phyloP scores from a whole-genome alignment of 2,329 filamentous ascomycete species.

The Colletotrichum sp. region DNA sequence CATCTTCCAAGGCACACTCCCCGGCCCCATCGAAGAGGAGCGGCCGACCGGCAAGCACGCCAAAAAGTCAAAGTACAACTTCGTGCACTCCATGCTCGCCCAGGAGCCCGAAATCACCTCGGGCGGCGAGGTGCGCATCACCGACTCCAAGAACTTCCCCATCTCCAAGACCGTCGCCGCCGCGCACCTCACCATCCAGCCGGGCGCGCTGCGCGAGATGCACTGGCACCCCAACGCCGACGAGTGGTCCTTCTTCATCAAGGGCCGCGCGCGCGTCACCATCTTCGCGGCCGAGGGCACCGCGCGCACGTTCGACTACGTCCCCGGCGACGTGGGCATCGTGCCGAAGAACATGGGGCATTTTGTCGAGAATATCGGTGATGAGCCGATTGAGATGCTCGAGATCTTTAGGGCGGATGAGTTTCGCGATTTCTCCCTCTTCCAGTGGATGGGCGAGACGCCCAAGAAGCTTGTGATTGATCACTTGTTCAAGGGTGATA shows the following conservation, averaged over 20 bases:
- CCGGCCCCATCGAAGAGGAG: conserved; percentile 69
- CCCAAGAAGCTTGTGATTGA: conserved; percentile 70
- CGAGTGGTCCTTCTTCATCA: conserved; percentile 82
- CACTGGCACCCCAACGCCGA: conserved; percentile 84
- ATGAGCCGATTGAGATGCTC: conserved; percentile 76
- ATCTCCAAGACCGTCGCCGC: conserved; percentile 76
- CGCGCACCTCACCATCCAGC: conserved; percentile 73
- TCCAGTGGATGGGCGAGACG: conserved; percentile 78
- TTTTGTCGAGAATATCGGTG: conserved; percentile 83
- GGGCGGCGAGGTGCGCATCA: conserved; percentile 75
- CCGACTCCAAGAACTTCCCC: conserved; percentile 78
- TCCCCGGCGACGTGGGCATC: conserved; percentile 77
- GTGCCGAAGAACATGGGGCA: conserved; percentile 80
- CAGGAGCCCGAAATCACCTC: conserved; percentile 70
- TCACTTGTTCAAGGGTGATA: conserved; percentile 68
- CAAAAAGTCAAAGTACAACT: conserved; percentile 71
- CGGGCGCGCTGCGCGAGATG: conserved; percentile 77
- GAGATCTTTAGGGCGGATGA: conserved; percentile 76
- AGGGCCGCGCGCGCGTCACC: conserved; percentile 73
- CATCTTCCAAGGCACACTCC: conserved; percentile 75
- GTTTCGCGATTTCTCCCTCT: conserved; percentile 75
- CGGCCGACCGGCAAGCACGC: conserved; percentile 64
- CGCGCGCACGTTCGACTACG: conserved; percentile 78
- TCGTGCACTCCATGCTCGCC: conserved; percentile 74
- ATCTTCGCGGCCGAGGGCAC: conserved; percentile 74